Evolutionary conservation across 1,284 basidiomycete species (phyloP), one percentile per base, ranked within the genome.

Genomic region (Schizophyllum amplum): DNA sequence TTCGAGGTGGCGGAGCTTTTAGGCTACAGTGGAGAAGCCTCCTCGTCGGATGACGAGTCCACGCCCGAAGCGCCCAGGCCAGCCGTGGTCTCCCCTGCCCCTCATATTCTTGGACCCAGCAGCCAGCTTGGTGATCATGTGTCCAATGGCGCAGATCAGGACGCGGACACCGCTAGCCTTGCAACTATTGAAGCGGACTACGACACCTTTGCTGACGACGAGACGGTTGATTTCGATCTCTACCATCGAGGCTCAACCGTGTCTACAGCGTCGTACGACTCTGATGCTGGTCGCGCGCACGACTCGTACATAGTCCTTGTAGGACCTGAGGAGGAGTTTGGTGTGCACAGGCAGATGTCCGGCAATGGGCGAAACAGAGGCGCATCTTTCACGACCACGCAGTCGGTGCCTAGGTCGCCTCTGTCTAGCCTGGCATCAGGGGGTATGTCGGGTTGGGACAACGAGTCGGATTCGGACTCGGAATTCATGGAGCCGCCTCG

Each of bases 1-100:
- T 26, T 59, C 4, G 61, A 62, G 56, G 54, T 62, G 5, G 22
- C 59, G 11, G 57, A 50, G 49, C 52, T 60, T 50, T 55, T 62
- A 48, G 48, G 48, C 48, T 22, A 24, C 5, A 20, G 15, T 2
- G 46, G 23, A 20, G 55, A 55, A 25, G 56, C 47, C 47, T 59
- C 59, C 26, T 49, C 59, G 24, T 54, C 60, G 57, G 61, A 62
- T 25, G 48, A 56, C 23, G 24, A 59, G 51, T 62, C 55, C 52
- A 46, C 54, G 25, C 24, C 51, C n/a, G 47, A 54, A 4, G 5
- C 48, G 27, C 24, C 46, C 23, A 33, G 54, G n/a, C 47, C 20
- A 15, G 20, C 48, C 48, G 42, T n/a, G 42, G n/a, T 11, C 42
- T 11, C n/a, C 11, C n/a, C n/a, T 11, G 42, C 42, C n/a, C 42